These are phyloP conservation scores for Mariannaea elegans DNA, from an alignment of 2,329 filamentous ascomycete species.

Conservation along the genomic window DNA sequence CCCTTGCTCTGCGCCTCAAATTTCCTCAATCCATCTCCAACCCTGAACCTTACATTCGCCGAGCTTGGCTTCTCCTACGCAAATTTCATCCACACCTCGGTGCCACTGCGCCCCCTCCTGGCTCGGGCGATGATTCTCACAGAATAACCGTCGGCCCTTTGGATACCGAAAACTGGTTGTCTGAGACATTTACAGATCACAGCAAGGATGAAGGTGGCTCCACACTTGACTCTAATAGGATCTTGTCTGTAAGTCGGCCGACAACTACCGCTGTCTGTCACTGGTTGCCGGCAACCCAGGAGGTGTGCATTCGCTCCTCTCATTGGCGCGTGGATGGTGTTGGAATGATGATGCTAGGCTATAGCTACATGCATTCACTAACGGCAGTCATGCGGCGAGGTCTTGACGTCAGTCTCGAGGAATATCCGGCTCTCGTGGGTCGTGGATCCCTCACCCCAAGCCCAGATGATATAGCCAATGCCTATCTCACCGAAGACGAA, in stretches of 20 bases:
- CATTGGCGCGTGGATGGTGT: constrained; percentile 1
- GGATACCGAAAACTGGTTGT: background rate
- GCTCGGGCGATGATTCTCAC: background rate
- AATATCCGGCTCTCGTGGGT: background rate
- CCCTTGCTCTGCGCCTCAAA: background rate
- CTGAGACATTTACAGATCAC: background rate
- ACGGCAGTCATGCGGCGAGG: background rate
- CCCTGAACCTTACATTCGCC: background rate
- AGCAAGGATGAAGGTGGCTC: background rate
- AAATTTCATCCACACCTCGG: constrained; percentile 2
- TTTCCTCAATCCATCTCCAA: background rate
- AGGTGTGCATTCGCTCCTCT: constrained; percentile 3
- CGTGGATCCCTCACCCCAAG: background rate
- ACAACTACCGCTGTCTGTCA: background rate
- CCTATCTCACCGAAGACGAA: background rate
- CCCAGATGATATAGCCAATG: background rate
- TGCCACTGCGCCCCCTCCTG: background rate
- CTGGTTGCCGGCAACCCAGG: background rate
- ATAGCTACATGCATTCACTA: constrained; percentile 4
- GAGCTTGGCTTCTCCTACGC: background rate
- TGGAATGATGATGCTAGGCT: background rate
- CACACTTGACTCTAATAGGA: background rate
- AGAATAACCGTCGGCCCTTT: background rate
- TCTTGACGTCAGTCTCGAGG: background rate
- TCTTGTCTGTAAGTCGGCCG: background rate